phyloP scores from a whole-genome alignment of 2,329 filamentous ascomycete genomes.

The Neopestalotiopsis clavispora region DNA sequence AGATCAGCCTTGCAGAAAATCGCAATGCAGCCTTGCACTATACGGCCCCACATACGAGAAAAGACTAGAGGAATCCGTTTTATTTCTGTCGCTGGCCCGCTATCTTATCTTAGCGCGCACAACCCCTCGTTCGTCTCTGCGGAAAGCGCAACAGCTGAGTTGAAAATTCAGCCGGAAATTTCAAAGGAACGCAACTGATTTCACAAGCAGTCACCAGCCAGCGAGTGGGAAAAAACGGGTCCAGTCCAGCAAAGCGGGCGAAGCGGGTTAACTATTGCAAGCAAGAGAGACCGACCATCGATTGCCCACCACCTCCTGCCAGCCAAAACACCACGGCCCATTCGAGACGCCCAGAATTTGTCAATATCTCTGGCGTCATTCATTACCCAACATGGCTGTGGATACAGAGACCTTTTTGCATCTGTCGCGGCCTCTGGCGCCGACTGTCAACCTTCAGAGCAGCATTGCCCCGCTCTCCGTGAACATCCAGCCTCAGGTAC shows the following conservation, averaged over 20 bases:
- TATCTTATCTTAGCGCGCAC: conserved; percentile 60
- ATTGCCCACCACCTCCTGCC: background rate
- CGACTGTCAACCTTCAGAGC: conserved; percentile 79
- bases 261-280: conserved; percentile 17
- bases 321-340: conserved; percentile 16
- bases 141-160: conserved; percentile 43
- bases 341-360: conserved; percentile 17
- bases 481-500: conserved; percentile 92
- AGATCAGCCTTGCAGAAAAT: conserved; percentile 14
- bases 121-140: conserved; percentile 49
- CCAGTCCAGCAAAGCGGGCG: conserved; percentile 7
- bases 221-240: conserved; percentile 17
- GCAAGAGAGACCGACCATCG: background rate
- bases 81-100: conserved; percentile 28
- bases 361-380: conserved; percentile 23
- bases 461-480: conserved; percentile 92
- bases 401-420: conserved; percentile 88
- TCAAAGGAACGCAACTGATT: conserved; percentile 24
- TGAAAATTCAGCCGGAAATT: conserved; percentile 46
- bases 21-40: conserved; percentile 9
- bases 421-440: conserved; percentile 89
- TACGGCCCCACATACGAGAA: background rate
- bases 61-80: background rate
- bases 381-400: conserved; percentile 73
- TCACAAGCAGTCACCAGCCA: conserved; percentile 5